Percentiles rank a stretch among this genome's conserved stretches.
phyloP scores from a whole-genome alignment of 371 early-diverging fungal genomes.

The Mortierella sp. region DNA sequence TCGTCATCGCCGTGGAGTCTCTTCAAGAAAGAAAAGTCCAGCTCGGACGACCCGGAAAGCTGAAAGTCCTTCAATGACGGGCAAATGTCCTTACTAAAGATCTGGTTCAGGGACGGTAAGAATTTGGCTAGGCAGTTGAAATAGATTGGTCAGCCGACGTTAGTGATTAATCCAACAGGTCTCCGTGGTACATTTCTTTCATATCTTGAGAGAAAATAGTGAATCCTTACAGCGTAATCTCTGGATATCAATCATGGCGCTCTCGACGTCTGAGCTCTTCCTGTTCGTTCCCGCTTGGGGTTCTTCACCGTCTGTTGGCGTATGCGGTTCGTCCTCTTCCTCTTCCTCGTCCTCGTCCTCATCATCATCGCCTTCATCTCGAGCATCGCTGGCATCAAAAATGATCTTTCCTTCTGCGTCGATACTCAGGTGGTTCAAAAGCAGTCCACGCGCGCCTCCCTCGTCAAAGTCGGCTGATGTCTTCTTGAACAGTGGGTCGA shows the following conservation, averaged over 20 bases:
- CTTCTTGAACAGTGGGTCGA: slow-evolving; percentile 98
- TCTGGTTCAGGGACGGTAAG: slow-evolving; percentile 60
- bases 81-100: slow-evolving; percentile 71
- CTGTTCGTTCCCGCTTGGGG: slow-evolving; percentile 5
- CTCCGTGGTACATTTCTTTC: not conserved
- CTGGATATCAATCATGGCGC: slow-evolving; percentile 45
- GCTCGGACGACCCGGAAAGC: slow-evolving; percentile 43
- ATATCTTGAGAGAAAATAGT: not conserved
- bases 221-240: slow-evolving; percentile 36
- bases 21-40: slow-evolving; percentile 59
- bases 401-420: slow-evolving; percentile 90
- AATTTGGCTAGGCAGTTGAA: slow-evolving; percentile 64
- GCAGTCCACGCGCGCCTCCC: slow-evolving; percentile 95
- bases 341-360: slow-evolving; percentile 45
- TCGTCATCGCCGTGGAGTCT: slow-evolving; percentile 46
- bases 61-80: slow-evolving; percentile 74
- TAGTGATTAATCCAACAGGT: not conserved
- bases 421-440: slow-evolving; percentile 89
- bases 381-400: slow-evolving; percentile 94
- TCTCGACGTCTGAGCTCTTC: slow-evolving; percentile 41
- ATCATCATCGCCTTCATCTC: slow-evolving; percentile 60
- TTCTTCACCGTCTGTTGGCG: not conserved
- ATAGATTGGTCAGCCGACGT: not conserved
- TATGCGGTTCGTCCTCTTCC: slow-evolving; percentile 32
- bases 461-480: slow-evolving; percentile 98